phyloP scores from a whole-genome alignment of 2,329 filamentous ascomycete species.

The Aureobasidium zeae region DNA sequence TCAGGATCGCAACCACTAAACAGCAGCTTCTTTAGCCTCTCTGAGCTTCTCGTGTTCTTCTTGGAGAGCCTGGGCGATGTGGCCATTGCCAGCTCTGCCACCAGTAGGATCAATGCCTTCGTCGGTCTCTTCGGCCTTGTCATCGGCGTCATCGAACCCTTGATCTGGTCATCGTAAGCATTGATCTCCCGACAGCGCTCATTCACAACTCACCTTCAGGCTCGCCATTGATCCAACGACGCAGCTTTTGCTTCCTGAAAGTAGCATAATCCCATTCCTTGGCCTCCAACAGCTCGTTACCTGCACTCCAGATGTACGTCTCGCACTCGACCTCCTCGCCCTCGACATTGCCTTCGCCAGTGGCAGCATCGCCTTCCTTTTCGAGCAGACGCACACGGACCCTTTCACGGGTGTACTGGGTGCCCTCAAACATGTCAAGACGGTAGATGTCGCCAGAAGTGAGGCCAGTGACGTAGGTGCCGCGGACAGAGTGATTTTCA shows the following conservation, averaged over 20 bases:
- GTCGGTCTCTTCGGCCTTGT: constrained; percentile 33
- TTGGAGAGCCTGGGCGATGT: constrained; percentile 32
- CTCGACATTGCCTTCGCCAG: constrained; percentile 27
- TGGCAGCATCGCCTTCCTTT: constrained; percentile 22
- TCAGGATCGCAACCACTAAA: too few relatives aligned
- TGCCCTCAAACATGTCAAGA: constrained; percentile 75
- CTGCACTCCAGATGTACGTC: constrained; percentile 45
- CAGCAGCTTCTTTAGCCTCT: too few relatives aligned
- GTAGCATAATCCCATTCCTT: constrained; percentile 81
- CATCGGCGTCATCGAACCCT: constrained; percentile 31
- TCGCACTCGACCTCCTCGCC: constrained; percentile 36
- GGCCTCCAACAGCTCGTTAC: constrained; percentile 49
- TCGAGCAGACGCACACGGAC: constrained; percentile 31
- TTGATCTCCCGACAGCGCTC: too few relatives aligned
- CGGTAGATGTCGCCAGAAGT: constrained; percentile 66
- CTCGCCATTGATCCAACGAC: constrained; percentile 46
- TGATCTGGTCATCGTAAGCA: too few relatives aligned
- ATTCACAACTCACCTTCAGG: constrained; percentile 11
- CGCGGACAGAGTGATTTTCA: constrained; percentile 48
- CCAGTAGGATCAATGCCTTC: constrained; percentile 32
- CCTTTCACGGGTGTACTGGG: constrained; percentile 52
- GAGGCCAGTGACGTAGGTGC: constrained; percentile 67
- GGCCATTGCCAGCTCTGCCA: constrained; percentile 34
- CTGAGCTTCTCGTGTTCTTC: constrained; percentile 21
- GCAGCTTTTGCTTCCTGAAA: constrained; percentile 68